Conservation (phyloP, 768 basidiomycete species). For the Serendipita sp. region DNA sequence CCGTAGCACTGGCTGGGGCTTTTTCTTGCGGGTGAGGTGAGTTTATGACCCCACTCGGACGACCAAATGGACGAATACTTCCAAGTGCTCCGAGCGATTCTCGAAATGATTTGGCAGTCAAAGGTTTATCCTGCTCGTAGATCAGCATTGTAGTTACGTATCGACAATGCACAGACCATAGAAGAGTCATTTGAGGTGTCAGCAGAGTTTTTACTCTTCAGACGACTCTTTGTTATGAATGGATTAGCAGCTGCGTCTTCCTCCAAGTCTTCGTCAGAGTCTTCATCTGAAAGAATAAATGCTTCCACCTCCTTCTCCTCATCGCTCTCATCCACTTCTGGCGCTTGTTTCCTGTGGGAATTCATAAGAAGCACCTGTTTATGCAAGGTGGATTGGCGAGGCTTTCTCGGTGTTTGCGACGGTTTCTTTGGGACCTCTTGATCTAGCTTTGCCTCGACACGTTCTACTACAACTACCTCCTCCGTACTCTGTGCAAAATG, state of each 20-base stretch:
- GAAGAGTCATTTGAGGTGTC: not conserved
- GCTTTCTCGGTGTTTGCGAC: not conserved
- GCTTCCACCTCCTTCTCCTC: constrained; percentile 1
- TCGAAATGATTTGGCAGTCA: not conserved
- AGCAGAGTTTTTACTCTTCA: not conserved
- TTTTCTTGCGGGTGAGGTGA: not conserved
- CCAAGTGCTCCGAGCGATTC: constrained; percentile 1
- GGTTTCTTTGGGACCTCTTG: not conserved
- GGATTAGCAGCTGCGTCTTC: not conserved
- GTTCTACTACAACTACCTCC: not conserved
- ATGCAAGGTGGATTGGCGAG: not conserved
- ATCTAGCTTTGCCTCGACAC: not conserved
- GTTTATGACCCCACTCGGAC: not conserved
- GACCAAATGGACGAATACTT: not conserved
- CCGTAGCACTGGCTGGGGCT: not conserved
- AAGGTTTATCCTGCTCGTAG: not conserved
- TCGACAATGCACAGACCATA: not conserved
- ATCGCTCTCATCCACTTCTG: not conserved
- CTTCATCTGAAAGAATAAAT: not conserved
- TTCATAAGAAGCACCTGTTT: not conserved
- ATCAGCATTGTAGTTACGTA: not conserved
- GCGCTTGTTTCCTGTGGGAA: not conserved
- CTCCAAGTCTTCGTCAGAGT: not conserved
- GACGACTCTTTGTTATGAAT: not conserved
- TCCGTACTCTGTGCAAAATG: not conserved